Percentiles rank a stretch among this genome's conserved stretches.
These are phyloP conservation scores for grape (Vitis vinifera) DNA, from an alignment of 164 flowering plant species.

Conservation along the genomic window DNA sequence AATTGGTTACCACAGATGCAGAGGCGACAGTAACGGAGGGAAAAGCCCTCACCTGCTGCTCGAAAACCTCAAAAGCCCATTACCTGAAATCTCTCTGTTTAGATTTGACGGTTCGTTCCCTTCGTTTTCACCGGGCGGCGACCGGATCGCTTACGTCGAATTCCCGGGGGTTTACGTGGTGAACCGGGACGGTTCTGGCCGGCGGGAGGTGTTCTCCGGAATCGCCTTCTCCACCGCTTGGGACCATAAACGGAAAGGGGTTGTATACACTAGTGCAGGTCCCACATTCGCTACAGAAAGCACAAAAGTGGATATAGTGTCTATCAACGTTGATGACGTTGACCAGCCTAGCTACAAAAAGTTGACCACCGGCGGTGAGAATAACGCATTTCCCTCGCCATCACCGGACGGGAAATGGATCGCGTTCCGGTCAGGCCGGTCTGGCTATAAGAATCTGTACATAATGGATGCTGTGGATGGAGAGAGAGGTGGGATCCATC, in stretches of 20 bases:
- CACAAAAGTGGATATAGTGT: constrained; percentile 63
- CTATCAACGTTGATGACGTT: constrained; percentile 48
- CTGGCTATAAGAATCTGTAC: constrained; percentile 83
- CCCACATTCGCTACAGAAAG: constrained; percentile 62
- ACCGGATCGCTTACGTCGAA: constrained; percentile 60
- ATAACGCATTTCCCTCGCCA: constrained; percentile 89
- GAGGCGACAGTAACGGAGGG: constrained; percentile 37
- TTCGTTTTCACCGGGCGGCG: constrained; percentile 77
- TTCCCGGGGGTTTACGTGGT: constrained; percentile 73
- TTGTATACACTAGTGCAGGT: constrained; percentile 72
- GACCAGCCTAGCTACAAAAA: constrained; percentile 26
- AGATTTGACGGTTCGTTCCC: constrained; percentile 84
- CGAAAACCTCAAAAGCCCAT: constrained; percentile 54
- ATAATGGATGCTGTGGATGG: constrained; percentile 82
- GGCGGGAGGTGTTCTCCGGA: constrained; percentile 35
- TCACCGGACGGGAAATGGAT: constrained; percentile 90
- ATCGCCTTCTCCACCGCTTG: constrained; percentile 73
- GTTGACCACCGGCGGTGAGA: constrained; percentile 59
- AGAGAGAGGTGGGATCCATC: constrained; percentile 51
- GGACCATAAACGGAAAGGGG: constrained; percentile 70
- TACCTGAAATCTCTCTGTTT: constrained; percentile 49
- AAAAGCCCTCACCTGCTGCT: constrained; percentile 35
- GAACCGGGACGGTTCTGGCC: constrained; percentile 69
- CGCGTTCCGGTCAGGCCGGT: constrained; percentile 78
- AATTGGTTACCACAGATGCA: constrained; percentile 80